A percentile compares a stretch with the other conserved stretches of the same genome.
phyloP scores from a whole-genome alignment of 345 rosid genomes.

The Hibiscus trionum region DNA sequence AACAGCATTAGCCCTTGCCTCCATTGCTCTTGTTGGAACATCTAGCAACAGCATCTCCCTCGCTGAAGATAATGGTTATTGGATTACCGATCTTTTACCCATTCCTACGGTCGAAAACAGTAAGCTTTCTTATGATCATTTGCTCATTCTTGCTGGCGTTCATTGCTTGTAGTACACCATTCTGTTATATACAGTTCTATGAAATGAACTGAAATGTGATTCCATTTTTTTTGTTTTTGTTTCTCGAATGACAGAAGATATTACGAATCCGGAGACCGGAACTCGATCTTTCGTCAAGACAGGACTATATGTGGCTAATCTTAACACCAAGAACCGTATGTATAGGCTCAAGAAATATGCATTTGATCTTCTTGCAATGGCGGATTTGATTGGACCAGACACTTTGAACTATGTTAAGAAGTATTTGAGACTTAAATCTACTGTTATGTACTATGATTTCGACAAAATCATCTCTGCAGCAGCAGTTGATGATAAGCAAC shows the following conservation, averaged over 20 bases:
- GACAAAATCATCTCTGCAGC: conserved; percentile 76
- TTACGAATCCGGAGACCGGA: conserved; percentile 61
- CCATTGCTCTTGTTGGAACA: conserved; percentile 34
- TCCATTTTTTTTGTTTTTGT: no score
- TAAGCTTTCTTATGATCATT: conserved; percentile 26
- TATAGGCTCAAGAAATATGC: conserved; percentile 64
- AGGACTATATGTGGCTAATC: conserved; percentile 57
- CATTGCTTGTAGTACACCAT: neutral
- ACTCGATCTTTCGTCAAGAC: conserved; percentile 61
- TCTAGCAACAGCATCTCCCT: conserved; percentile 28
- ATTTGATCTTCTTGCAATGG: conserved; percentile 81
- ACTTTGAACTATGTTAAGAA: conserved; percentile 66
- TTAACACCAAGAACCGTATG: conserved; percentile 48
- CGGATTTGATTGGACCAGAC: conserved; percentile 72
- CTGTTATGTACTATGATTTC: conserved; percentile 67
- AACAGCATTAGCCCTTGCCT: conserved; percentile 49
- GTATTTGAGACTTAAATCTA: conserved; percentile 71
- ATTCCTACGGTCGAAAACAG: conserved; percentile 61
- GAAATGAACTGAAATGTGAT: neutral
- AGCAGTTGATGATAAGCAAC: conserved; percentile 46
- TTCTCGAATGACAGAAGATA: conserved; percentile 28
- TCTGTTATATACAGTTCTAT: neutral
- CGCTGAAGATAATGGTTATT: conserved; percentile 66
- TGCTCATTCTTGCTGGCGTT: neutral
- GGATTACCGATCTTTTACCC: conserved; percentile 55